Base-by-base conservation (phyloP, 2,329 filamentous ascomycete species). In the Neoscytalidium dimidiatum region DNA sequence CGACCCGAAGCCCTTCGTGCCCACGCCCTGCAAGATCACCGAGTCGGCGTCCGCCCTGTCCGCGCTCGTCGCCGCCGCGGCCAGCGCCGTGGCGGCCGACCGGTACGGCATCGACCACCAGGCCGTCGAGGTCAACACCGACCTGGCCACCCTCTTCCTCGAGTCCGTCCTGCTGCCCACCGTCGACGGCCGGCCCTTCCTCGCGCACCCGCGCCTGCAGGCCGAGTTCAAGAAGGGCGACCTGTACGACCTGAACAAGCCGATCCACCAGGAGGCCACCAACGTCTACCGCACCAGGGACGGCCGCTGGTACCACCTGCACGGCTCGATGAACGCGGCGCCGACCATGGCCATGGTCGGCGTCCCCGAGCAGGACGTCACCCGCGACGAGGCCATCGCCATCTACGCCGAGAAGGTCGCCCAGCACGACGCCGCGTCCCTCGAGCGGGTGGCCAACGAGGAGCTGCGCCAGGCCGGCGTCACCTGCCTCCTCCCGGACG, bases 261-360 rank as follows among this genome's bases (percentile, higher is more conserved):
- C 29, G 14, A 38, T 52, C 35, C 61, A 66, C 52, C 61, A 31
- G 21, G 62, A 52, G 26, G 64, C 77, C 13, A 82, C 82, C 0
- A 83, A 83, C 62, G 82, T 84, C 51, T 84, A 84, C 68, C 73
- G 74, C 14, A 81, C 78, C 17, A 79, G 78, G 64, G 81, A 84
- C 64, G 77, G 73, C 0, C 69, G 78, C 19, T 84, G 74, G 68
- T 84, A 82, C 68, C 82, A 84, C 68, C 60, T 81, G 0, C 82
- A 84, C 66, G 82, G 81, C 5, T 70, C 67, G 4, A 67, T 65
- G 61, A 82, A 84, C 64, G 78, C 81, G 0, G 76, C 79, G 3
- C 78, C 78, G 2, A 79, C 78, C 0, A 73, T 83, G 57, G 69
- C 75, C 6, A 75, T 71, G 35, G 48, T 82, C 11, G 71, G 71